Conservation (phyloP, 441 rosid species). For the Jatropha multifida region DNA sequence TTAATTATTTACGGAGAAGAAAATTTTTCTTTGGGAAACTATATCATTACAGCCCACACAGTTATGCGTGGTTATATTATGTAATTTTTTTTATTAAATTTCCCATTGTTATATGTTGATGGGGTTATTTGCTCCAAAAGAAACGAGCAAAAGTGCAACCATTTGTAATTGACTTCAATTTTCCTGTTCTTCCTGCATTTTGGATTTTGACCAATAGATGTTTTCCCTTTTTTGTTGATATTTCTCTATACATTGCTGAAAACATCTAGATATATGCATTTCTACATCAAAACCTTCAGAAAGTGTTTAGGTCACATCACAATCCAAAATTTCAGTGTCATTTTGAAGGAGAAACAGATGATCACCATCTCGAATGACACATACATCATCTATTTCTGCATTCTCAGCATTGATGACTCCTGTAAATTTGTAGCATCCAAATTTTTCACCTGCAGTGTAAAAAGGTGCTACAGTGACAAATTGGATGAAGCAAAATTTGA, state of each 20-base stretch:
- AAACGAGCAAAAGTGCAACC: conserved; percentile 22
- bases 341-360: conserved; percentile 68
- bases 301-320: conserved; percentile 28
- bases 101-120: conserved; percentile 19
- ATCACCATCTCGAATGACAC: conserved; percentile 94
- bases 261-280: conserved; percentile 26
- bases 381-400: conserved; percentile 80
- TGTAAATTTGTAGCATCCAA: conserved; percentile 56
- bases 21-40: conserved; percentile 15
- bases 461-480: conserved; percentile 37
- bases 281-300: conserved; percentile 15
- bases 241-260: conserved; percentile 29
- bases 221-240: conserved; percentile 17
- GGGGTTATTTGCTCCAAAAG: conserved; percentile 27
- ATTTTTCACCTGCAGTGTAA: conserved; percentile 79
- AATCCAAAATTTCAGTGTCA: conserved; percentile 31
- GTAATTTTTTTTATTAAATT: conserved; percentile 26
- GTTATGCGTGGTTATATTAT: conserved; percentile 28
- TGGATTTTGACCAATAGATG: conserved; percentile 24
- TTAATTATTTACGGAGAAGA: conserved; percentile 16
- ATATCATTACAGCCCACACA: conserved; percentile 16
- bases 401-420: conserved; percentile 60
- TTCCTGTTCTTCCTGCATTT: conserved; percentile 20
- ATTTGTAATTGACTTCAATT: conserved; percentile 33
- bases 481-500: conserved; percentile 3